A percentile compares a stretch with the other conserved stretches of the same genome.
Evolutionary conservation across 2,329 filamentous ascomycete genomes (phyloP).

Genomic region (Fusarium pilosicola): DNA sequence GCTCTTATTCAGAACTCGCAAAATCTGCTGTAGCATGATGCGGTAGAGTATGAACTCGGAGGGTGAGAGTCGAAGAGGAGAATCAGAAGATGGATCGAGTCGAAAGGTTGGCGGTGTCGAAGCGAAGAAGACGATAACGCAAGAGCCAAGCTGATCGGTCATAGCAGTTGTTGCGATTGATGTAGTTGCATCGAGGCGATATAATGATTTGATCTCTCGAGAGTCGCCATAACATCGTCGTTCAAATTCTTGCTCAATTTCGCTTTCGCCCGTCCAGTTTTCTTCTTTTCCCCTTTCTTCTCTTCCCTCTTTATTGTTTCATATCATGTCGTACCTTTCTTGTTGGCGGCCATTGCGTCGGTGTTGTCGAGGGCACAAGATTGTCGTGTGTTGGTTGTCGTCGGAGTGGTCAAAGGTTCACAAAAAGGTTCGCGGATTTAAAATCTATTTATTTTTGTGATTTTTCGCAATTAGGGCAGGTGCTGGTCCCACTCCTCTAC

Average conservation of each 20-base stretch:
- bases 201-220: conserved; percentile 5
- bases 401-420: conserved; percentile 32
- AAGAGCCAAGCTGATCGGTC: neutral
- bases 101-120: conserved; percentile 19
- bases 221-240: conserved; percentile 8
- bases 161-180: neutral
- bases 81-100: conserved; percentile 9
- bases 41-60: conserved; percentile 44
- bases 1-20: conserved; percentile 77
- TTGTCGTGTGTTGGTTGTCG: conserved; percentile 44
- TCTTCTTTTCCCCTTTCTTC: conserved; percentile 4
- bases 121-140: neutral
- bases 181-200: conserved; percentile 7
- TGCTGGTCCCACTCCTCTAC: neutral
- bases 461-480: conserved; percentile 34
- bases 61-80: conserved; percentile 5
- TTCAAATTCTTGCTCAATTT: conserved; percentile 21
- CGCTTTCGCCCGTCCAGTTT: conserved; percentile 4
- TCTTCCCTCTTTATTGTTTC: conserved; percentile 17
- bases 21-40: conserved; percentile 79
- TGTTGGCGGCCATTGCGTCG: conserved; percentile 51
- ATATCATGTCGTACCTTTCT: conserved; percentile 60
- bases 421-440: conserved; percentile 20
- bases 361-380: conserved; percentile 41
- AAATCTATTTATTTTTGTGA: conserved; percentile 2